These are phyloP conservation scores for Tarenaya hassleriana DNA, from an alignment of 345 rosid species.

Conservation along the genomic window DNA sequence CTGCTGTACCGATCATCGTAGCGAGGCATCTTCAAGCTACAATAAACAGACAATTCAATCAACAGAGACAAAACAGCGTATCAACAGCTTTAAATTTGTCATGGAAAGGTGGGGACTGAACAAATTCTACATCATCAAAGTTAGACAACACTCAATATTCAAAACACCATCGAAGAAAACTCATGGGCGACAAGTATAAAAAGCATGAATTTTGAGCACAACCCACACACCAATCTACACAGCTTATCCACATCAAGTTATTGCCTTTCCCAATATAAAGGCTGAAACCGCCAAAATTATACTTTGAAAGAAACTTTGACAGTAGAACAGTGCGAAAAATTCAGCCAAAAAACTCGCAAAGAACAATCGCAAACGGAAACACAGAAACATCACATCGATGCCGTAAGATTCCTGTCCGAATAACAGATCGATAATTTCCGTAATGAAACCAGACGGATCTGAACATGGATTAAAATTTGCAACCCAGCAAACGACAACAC, in stretches of 20 bases:
- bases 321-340: background rate
- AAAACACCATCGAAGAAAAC: too few relatives aligned
- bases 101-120: background rate
- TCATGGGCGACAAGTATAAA: constrained; percentile 3
- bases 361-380: too few relatives aligned
- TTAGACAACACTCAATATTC: too few relatives aligned
- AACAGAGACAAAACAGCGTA: background rate
- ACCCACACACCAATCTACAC: background rate
- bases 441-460: too few relatives aligned
- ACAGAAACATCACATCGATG: too few relatives aligned
- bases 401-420: too few relatives aligned
- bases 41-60: background rate
- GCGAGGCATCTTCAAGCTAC: constrained; percentile 40
- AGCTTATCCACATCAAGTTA: background rate
- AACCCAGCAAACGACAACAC: background rate
- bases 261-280: background rate
- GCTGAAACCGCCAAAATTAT: background rate
- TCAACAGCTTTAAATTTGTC: background rate
- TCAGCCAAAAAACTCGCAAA: background rate
- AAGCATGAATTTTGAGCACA: background rate
- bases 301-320: background rate
- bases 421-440: too few relatives aligned
- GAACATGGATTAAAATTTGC: too few relatives aligned
- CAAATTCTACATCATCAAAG: background rate
- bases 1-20: constrained; percentile 34